phyloP scores from a whole-genome alignment of 2,329 filamentous ascomycete species.

The Xylariaceae sp. region DNA sequence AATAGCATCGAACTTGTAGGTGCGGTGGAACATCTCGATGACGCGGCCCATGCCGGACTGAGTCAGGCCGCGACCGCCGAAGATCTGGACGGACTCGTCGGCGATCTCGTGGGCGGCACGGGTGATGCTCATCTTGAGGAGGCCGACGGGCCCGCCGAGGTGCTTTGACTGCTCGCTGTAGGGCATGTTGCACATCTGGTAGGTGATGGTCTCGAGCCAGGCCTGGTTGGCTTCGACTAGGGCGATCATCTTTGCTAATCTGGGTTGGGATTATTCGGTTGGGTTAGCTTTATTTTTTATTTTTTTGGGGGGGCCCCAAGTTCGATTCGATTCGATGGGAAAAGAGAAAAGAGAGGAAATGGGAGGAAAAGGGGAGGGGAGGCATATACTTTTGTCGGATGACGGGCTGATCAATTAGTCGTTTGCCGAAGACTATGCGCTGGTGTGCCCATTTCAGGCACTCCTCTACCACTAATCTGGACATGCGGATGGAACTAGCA shows the following conservation, averaged over 20 bases:
- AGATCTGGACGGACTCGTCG: constrained; percentile 79
- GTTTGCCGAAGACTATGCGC: constrained; percentile 76
- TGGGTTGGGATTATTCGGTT: constrained; percentile 27
- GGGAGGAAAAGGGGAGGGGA: neutral
- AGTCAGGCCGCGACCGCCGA: constrained; percentile 74
- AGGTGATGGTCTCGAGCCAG: constrained; percentile 78
- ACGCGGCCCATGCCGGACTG: constrained; percentile 77
- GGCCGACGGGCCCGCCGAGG: constrained; percentile 73
- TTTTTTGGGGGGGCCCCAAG: neutral
- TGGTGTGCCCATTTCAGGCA: constrained; percentile 87
- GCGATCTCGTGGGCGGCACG: constrained; percentile 76
- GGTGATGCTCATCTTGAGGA: constrained; percentile 75
- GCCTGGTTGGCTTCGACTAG: constrained; percentile 76
- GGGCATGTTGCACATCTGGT: constrained; percentile 82
- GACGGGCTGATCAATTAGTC: constrained; percentile 74
- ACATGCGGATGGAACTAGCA: constrained; percentile 58
- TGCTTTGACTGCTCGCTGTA: constrained; percentile 70
- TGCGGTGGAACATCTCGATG: constrained; percentile 79
- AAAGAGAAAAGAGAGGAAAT: neutral
- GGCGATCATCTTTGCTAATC: constrained; percentile 80
- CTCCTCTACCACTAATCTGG: constrained; percentile 69
- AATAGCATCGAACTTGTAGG: constrained; percentile 76
- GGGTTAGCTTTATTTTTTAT: neutral
- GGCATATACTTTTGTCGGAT: constrained; percentile 66
- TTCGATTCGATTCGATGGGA: too few relatives aligned